Evolutionary conservation across 139 green algal genomes (phyloP).

Genomic region (Picochlorum sp.): DNA sequence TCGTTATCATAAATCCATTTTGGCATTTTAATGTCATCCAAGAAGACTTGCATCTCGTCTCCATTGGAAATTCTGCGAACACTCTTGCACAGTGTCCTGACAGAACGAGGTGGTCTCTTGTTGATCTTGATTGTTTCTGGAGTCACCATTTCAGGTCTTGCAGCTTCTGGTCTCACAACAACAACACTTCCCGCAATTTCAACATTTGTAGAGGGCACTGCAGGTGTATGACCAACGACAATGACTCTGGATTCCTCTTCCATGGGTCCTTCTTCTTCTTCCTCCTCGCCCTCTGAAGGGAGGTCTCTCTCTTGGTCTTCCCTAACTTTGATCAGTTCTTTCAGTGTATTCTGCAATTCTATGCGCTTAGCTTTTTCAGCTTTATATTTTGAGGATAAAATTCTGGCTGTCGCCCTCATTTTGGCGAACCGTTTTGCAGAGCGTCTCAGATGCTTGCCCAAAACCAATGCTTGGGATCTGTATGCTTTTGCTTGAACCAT

Average conservation of each 20-base stretch:
- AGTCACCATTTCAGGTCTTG: neutral
- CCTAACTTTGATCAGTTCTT: slow-evolving; percentile 25
- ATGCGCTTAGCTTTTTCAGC: slow-evolving; percentile 13
- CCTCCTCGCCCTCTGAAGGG: slow-evolving; percentile 7
- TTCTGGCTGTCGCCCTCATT: slow-evolving; percentile 13
- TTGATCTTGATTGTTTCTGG: neutral
- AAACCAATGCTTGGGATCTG: slow-evolving; percentile 7
- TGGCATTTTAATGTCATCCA: slow-evolving; percentile 27
- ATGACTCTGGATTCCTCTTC: slow-evolving; percentile 7
- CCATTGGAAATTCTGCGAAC: neutral
- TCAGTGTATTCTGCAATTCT: slow-evolving; percentile 27
- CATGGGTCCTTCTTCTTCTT: neutral
- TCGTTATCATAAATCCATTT: slow-evolving; percentile 22
- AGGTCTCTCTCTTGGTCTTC: slow-evolving; percentile 11
- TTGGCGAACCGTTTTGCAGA: slow-evolving; percentile 1
- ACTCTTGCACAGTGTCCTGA: neutral
- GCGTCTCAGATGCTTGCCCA: slow-evolving; percentile 14
- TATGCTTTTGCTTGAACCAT: neutral
- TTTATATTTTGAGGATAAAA: slow-evolving; percentile 15
- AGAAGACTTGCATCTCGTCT: neutral
- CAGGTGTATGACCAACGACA: slow-evolving; percentile 9
- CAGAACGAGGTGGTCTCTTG: neutral
- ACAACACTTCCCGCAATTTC: slow-evolving; percentile 22
- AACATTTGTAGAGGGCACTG: neutral
- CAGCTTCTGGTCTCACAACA: slow-evolving; percentile 19